Conservation (phyloP, 192 early-diverging fungal genomes). For the Coemansia sp. region DNA sequence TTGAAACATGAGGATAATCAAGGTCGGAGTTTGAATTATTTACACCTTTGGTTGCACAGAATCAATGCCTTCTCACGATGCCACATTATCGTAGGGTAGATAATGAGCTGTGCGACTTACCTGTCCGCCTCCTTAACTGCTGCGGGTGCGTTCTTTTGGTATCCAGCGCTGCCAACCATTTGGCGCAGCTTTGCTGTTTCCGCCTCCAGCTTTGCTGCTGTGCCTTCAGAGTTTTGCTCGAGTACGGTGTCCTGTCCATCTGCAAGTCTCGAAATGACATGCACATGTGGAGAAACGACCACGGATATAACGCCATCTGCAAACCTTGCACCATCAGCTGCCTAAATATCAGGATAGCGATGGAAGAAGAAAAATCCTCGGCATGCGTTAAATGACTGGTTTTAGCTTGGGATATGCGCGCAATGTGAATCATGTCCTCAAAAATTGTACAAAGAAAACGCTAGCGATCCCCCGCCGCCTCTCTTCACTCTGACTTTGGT, state of each 20-base stretch:
- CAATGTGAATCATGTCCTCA: not conserved
- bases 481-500: too few relatives aligned
- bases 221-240: not conserved
- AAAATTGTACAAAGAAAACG: not conserved
- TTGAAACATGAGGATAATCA: constrained; percentile 9
- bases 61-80: too few relatives aligned
- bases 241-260: not conserved
- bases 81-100: too few relatives aligned
- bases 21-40: constrained; percentile 53
- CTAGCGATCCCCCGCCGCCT: too few relatives aligned
- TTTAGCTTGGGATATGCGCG: not conserved
- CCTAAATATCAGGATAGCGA: not conserved
- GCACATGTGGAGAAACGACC: constrained; percentile 38
- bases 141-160: constrained; percentile 31
- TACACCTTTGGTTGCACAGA: constrained; percentile 4
- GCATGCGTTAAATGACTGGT: not conserved
- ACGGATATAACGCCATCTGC: constrained; percentile 3
- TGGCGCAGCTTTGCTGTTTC: constrained; percentile 29
- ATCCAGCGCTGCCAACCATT: constrained; percentile 29
- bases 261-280: constrained; percentile 21
- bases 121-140: constrained; percentile 47
- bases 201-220: constrained; percentile 27
- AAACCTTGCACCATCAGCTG: not conserved
- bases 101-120: constrained; percentile 32
- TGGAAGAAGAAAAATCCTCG: not conserved